These are phyloP conservation scores for Nissolia schottii DNA, from an alignment of 306 rosid genomes.

Conservation along the genomic window DNA sequence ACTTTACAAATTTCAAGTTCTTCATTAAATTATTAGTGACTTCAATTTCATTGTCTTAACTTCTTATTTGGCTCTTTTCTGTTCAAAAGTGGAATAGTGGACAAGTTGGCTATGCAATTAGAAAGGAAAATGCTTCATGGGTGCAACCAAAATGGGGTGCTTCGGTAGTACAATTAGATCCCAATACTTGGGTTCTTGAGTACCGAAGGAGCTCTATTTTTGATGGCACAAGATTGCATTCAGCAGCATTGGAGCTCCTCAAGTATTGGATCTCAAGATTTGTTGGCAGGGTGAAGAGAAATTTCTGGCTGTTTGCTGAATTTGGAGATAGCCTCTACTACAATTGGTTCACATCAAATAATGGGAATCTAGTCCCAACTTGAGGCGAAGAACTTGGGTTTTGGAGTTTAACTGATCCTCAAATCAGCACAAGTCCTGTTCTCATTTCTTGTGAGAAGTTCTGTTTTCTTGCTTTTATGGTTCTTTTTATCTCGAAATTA, in stretches of 20 bases:
- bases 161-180: slow-evolving; percentile 73
- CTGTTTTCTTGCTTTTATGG: not conserved
- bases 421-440: not conserved
- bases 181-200: slow-evolving; percentile 85
- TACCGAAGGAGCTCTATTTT: slow-evolving; percentile 49
- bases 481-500: not conserved
- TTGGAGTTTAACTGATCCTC: slow-evolving; percentile 1
- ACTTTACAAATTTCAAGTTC: too few species aligned
- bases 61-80: not conserved
- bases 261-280: slow-evolving; percentile 35
- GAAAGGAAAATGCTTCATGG: slow-evolving; percentile 73
- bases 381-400: slow-evolving; percentile 27
- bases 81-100: slow-evolving; percentile 72
- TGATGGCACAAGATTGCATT: slow-evolving; percentile 42
- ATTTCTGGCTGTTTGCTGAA: slow-evolving; percentile 43
- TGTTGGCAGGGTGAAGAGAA: slow-evolving; percentile 40
- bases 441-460: slow-evolving; percentile 82
- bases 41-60: not conserved
- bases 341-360: slow-evolving; percentile 8
- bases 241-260: slow-evolving; percentile 39
- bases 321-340: slow-evolving; percentile 20
- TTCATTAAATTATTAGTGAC: too few species aligned
- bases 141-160: slow-evolving; percentile 61
- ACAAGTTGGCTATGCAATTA: slow-evolving; percentile 42
- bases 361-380: slow-evolving; percentile 44